Evolutionary conservation across 2,329 filamentous ascomycete genomes (phyloP).

Genomic region (Moelleriella libera): DNA sequence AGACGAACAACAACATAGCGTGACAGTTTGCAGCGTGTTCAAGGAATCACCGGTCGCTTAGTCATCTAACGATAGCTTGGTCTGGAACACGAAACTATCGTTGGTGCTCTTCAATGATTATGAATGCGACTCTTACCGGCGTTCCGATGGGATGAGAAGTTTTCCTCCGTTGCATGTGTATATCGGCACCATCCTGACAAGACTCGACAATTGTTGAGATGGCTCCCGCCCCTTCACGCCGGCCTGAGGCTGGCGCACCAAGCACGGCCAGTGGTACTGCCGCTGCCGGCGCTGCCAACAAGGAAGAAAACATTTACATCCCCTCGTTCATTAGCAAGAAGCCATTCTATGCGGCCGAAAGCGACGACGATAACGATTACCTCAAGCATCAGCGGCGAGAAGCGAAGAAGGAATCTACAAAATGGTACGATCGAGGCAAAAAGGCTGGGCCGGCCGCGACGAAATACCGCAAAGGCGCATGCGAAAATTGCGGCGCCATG

Average conservation of each 20-base stretch:
- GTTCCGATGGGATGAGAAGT: too few species aligned
- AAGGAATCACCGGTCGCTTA: too few species aligned
- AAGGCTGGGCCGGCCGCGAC: conserved; percentile 78
- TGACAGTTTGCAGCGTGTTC: too few species aligned
- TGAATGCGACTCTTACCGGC: too few species aligned
- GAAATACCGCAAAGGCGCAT: conserved; percentile 94
- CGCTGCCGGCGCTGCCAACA: conserved; percentile 34
- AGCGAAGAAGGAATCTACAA: conserved; percentile 45
- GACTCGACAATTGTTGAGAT: background rate
- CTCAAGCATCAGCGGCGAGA: conserved; percentile 78
- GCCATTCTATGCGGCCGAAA: conserved; percentile 82
- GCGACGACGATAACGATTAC: conserved; percentile 70
- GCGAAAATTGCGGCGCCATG: conserved; percentile 97
- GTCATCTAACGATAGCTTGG: too few species aligned
- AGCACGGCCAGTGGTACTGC: conserved; percentile 7
- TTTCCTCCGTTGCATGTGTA: too few species aligned
- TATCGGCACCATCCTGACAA: too few species aligned
- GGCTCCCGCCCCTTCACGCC: conserved; percentile 17
- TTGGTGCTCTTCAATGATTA: too few species aligned
- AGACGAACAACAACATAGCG: too few species aligned
- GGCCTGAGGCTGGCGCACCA: conserved; percentile 10
- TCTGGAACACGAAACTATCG: too few species aligned
- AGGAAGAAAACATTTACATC: conserved; percentile 97
- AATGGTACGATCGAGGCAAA: conserved; percentile 89
- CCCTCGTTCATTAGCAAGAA: conserved; percentile 96